Evolutionary conservation across 345 rosid genomes (phyloP).

Genomic region (Corymbia maculata): DNA sequence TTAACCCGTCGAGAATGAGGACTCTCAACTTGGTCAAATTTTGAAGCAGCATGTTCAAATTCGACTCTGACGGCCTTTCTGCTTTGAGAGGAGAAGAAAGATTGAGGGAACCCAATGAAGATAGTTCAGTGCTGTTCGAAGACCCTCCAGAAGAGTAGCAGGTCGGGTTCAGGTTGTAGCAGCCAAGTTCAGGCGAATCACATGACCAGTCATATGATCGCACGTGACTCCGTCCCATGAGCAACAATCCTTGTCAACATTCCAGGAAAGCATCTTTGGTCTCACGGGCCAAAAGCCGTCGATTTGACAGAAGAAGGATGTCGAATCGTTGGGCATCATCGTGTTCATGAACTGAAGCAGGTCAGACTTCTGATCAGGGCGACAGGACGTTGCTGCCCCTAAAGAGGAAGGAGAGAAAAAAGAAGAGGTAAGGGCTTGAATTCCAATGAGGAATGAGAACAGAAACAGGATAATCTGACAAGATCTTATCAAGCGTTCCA

Average conservation of each 20-base stretch:
- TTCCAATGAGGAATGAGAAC: not conserved
- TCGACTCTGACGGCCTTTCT: not conserved
- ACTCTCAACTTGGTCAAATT: not conserved
- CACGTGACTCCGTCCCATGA: not conserved
- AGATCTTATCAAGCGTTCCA: not conserved
- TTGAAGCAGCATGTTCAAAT: not conserved
- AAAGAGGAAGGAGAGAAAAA: not conserved
- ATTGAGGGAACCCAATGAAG: not conserved
- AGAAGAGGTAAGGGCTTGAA: not conserved
- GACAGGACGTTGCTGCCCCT: not conserved
- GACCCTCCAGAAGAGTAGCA: not conserved
- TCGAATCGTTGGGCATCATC: not conserved
- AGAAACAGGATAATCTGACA: not conserved
- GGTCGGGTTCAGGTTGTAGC: fast-evolving
- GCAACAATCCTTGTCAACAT: not conserved
- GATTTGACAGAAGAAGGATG: not conserved
- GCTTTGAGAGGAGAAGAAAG: not conserved
- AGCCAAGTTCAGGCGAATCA: not conserved
- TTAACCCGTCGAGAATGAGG: not conserved
- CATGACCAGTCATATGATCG: not conserved
- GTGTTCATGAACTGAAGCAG: not conserved
- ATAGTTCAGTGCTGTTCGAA: not conserved
- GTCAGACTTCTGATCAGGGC: not conserved
- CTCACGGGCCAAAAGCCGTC: fast-evolving
- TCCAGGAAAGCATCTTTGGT: not conserved